Base-by-base conservation (phyloP, 352 stramenopile genomes). In the Phytophthora megakarya region DNA sequence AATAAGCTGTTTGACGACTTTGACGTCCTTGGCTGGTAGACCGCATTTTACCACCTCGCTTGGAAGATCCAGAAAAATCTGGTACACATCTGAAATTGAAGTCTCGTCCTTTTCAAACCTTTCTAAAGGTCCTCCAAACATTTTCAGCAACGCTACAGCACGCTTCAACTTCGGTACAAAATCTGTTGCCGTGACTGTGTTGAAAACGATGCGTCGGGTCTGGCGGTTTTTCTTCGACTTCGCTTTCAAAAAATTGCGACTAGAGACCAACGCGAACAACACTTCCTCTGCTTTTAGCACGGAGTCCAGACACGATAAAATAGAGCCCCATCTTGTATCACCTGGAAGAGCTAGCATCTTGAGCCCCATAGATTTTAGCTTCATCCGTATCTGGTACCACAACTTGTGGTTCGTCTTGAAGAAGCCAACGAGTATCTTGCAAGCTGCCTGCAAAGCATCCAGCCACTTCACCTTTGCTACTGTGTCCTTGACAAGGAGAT, bases 181-280 rank as follows among this genome's bases (percentile, higher is more conserved):
- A 11, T 39, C 13, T 3, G 33, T n/a, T 11, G 33, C 33, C 33
- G 33, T 39, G 7, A 47, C 40, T 9, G 16, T n/a, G 40, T 47
- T 47, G 19, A 30, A 47, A 32, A 32, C 26, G 10, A 47, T 10
- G 18, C 26, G 40, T 16, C 16, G 19, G 9, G 40, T 10, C 22
- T 47, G 18, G 8, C 40, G 40, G 13, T 56, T 33, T 10, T 45
- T 53, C 35, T 38, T 58, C 40, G 40, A 26, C 40, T 47, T 47
- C n/a, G 40, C 40, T 8, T 28, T 19, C 40, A 47, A 26, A 21
- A 47, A 47, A 9, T 26, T 47, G 13, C 33, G 18, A 13, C 40
- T 9, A 10, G 40, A 47, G 18, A 47, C 40, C n/a, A 47, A 15
- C 9, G 40, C n/a, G 15, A 30, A 47, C 6, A 47, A 19, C 19